Conservation (phyloP, 345 rosid species). For the Lumnitzera littorea region DNA sequence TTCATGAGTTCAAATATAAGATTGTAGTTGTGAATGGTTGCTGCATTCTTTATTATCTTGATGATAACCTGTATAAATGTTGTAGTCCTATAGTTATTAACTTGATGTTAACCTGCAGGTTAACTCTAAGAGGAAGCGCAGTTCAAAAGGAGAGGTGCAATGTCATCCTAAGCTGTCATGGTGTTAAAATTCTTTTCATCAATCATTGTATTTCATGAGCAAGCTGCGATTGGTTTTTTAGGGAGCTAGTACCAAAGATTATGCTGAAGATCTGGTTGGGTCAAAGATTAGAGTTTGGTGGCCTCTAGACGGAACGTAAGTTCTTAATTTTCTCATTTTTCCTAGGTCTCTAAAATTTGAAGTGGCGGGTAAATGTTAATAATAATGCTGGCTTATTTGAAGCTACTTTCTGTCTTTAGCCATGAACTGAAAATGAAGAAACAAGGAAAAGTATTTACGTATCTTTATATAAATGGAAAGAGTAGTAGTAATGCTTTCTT, state of each 20-base stretch:
- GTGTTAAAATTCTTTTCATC: slow-evolving; percentile 1
- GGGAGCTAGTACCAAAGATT: slow-evolving; percentile 42
- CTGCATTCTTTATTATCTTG: too few relatives aligned
- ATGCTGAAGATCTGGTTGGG: slow-evolving; percentile 58
- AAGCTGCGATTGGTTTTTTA: slow-evolving; percentile 17
- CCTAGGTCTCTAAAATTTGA: not conserved
- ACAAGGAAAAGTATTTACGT: not conserved
- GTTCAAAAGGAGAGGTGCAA: slow-evolving; percentile 41
- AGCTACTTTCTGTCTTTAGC: not conserved
- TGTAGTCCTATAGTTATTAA: too few relatives aligned
- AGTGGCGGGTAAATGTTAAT: not conserved
- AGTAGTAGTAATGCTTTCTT: slow-evolving; percentile 3
- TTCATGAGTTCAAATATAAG: too few relatives aligned
- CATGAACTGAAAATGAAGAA: too few relatives aligned
- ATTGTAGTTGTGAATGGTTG: too few relatives aligned
- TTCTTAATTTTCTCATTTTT: not conserved
- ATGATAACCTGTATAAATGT: too few relatives aligned
- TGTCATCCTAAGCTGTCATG: slow-evolving; percentile 1
- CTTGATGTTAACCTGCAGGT: slow-evolving; percentile 53
- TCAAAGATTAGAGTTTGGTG: slow-evolving; percentile 81
- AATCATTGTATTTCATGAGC: slow-evolving; percentile 7
- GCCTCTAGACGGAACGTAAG: slow-evolving; percentile 83
- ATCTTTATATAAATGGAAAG: not conserved
- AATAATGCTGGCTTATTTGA: not conserved
- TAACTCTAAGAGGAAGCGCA: slow-evolving; percentile 49